Base-by-base conservation (phyloP, 177 flowering plant species). In the Vitis hybrid region DNA sequence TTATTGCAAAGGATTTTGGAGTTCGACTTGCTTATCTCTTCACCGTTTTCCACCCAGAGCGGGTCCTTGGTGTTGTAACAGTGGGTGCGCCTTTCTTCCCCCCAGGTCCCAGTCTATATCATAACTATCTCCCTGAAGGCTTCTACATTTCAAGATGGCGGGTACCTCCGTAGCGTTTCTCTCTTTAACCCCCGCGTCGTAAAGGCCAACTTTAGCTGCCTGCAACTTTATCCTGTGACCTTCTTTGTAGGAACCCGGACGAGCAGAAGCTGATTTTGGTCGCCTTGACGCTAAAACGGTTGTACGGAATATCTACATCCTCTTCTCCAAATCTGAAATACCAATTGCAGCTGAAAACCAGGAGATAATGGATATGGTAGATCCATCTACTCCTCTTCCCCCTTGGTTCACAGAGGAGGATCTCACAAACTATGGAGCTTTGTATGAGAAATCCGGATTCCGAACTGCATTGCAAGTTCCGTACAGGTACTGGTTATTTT, bases 1-100 rank as follows among this genome's bases (percentile, higher is more conserved):
- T 89, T 1, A 79, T 88, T 24, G 91, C 73, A 6, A 90, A 90
- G 73, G 95, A 90, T 75, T 87, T 86, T 71, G 97, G 94, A 71
- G 88, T 75, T 1, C 11, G 65, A n/a, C 78, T 79, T 5, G 88
- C 81, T 3, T 84, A 78, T 61, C 32, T 63, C 6, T 73, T 90
- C 10, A 78, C 86, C 0, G 60, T 86, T 12, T 71, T 80, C 15
- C 83, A 80, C 52, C 81, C 81, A 1, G 78, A 77, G 13, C 74
- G 81, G 61, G 80, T 82, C 12, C 40, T 40, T 7, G 80, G 80
- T 12, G 70, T 82, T 52, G 66, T 80, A 24, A 75, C 87, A 40
- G 1, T 84, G 40, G 87, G 87, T 18, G 68, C 66, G 4, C 83
- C 87, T 14, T 64, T 58, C 24, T 0, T 69, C 0, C 80, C 76